Evolutionary conservation across 192 early-diverging fungal genomes (phyloP).

Genomic region (Backusella tarrabulga): DNA sequence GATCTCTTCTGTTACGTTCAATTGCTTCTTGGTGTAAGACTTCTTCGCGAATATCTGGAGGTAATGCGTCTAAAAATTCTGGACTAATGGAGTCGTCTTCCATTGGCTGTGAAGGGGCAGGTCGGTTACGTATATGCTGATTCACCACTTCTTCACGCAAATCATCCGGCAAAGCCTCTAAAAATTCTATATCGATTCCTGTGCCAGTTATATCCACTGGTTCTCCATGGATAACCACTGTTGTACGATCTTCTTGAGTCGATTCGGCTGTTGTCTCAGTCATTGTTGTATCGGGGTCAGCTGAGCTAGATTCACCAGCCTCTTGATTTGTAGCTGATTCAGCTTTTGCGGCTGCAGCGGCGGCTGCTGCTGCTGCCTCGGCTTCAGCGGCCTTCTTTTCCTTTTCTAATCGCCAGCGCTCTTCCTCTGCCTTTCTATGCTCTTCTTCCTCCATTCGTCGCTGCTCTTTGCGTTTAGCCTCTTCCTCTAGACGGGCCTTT

Average conservation of each 20-base stretch:
- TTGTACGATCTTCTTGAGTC: slow-evolving; percentile 42
- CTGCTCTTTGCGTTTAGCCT: slow-evolving; percentile 44
- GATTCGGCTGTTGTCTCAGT: slow-evolving; percentile 14
- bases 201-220: slow-evolving; percentile 88
- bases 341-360: not conserved
- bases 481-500: slow-evolving; percentile 53
- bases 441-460: slow-evolving; percentile 60
- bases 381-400: slow-evolving; percentile 25
- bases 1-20: slow-evolving; percentile 64
- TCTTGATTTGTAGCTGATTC: not conserved
- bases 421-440: slow-evolving; percentile 44
- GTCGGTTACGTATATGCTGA: slow-evolving; percentile 60
- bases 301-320: not conserved
- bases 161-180: slow-evolving; percentile 93
- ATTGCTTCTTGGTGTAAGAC: slow-evolving; percentile 74
- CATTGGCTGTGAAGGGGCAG: slow-evolving; percentile 24
- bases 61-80: slow-evolving; percentile 91
- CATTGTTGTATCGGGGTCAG: not conserved
- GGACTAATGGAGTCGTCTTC: slow-evolving; percentile 55
- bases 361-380: slow-evolving; percentile 44
- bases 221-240: slow-evolving; percentile 76
- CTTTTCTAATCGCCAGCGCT: slow-evolving; percentile 37
- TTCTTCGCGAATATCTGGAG: slow-evolving; percentile 87
- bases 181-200: slow-evolving; percentile 92
- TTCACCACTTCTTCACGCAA: slow-evolving; percentile 90